phyloP scores from a whole-genome alignment of 805 yeast species.

The Candida jianshihensis region DNA sequence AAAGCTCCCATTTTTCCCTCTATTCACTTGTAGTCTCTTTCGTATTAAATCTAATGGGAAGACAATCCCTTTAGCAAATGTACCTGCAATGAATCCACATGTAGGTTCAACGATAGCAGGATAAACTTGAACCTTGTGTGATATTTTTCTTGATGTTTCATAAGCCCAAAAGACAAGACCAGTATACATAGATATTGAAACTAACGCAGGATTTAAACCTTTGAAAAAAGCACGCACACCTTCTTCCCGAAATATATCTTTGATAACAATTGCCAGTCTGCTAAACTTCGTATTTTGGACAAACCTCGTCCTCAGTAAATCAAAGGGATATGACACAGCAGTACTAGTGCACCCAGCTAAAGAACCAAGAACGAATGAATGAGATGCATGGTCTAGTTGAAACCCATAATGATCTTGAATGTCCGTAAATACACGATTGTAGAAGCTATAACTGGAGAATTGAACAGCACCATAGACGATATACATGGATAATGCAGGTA shows the following conservation, averaged over 20 bases:
- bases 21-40: slow-evolving; percentile 65
- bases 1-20: slow-evolving; percentile 24
- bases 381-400: slow-evolving; percentile 20
- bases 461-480: slow-evolving; percentile 80
- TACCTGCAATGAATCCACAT: slow-evolving; percentile 74
- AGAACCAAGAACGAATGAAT: slow-evolving; percentile 56
- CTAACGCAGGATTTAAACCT: slow-evolving; percentile 43
- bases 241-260: slow-evolving; percentile 29
- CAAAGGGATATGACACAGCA: slow-evolving; percentile 76
- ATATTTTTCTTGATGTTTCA: slow-evolving; percentile 28
- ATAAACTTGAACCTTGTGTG: slow-evolving; percentile 7
- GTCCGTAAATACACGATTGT: slow-evolving; percentile 38
- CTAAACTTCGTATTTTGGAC: slow-evolving; percentile 51
- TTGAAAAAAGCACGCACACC: slow-evolving; percentile 42
- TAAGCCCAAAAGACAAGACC: slow-evolving; percentile 73
- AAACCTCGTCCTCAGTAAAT: slow-evolving; percentile 77
- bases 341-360: slow-evolving; percentile 76
- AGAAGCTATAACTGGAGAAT: slow-evolving; percentile 61
- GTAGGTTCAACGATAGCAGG: slow-evolving; percentile 36
- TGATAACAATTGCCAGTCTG: slow-evolving; percentile 22
- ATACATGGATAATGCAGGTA: slow-evolving; percentile 86
- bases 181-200: slow-evolving; percentile 62
- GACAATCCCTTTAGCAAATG: slow-evolving; percentile 59
- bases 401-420: slow-evolving; percentile 18
- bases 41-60: slow-evolving; percentile 86